Base-by-base conservation (phyloP, 2,329 filamentous ascomycete genomes). In the Aspergillus sp. region DNA sequence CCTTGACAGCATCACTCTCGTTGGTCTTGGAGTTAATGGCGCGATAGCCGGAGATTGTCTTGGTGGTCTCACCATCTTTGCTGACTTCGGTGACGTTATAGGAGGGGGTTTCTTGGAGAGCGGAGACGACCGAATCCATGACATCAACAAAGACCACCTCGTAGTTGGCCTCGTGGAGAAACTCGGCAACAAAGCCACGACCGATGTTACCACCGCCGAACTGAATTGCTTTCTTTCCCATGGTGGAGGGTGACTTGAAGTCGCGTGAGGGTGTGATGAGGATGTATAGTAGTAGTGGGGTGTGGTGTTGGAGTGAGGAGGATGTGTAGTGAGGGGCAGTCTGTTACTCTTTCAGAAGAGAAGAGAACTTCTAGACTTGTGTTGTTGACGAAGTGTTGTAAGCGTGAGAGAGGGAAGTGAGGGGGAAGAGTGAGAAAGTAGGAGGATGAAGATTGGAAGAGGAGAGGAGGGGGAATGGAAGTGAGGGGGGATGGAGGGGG, bases 111-210 rank as follows among this genome's bases (percentile, higher is more conserved):
- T 80, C 76, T 71, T 97, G 91, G 62, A 99, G 83, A 49, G 82
- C 76, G 64, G 93, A 80, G 71, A 97, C 94, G 58, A 97, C 79
- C 56, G 76, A 77, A 71, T 93, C 91, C 76, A 91, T 87, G 61
- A 99, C 92, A 80, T 99, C 94, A 64, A 95, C 88, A 69, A 99
- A 97, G 78, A 97, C 81, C 66, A 99, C 93, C 70, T 97, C 90
- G 72, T 92, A 99, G 70, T 90, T 92, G 11, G 92, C 94, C 74
- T 95, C 88, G 80, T 96, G 90, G 38, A 97, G 84, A 78, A 97
- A 94, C 76, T 91, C 91, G 66, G 88, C 90, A 50, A 94, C 89
- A 64, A 94, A 94, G 73, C 90, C 88, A 72, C 88, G 87, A 73
- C 87, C 89, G 69, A 94, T 93, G 74, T 93, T 93, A 70, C 89